phyloP scores from a whole-genome alignment of 2,329 filamentous ascomycete species.

The Colletotrichum sp. region DNA sequence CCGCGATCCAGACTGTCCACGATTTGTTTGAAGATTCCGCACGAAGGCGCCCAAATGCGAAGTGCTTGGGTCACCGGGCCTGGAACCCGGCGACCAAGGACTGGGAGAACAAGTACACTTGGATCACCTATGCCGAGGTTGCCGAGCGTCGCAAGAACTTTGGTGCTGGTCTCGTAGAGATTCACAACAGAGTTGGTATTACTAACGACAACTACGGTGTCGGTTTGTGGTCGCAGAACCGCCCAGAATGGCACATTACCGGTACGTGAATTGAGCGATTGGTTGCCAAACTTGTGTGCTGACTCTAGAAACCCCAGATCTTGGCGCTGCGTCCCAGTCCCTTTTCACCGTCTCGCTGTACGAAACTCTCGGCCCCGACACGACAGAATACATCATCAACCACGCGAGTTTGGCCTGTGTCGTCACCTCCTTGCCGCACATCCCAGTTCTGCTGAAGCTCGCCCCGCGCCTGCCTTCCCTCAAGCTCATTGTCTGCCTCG shows the following conservation, averaged over 20 bases:
- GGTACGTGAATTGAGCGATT: slow-evolving; percentile 46
- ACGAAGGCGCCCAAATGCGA: slow-evolving; percentile 66
- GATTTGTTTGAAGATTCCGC: slow-evolving; percentile 79
- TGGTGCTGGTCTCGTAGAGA: slow-evolving; percentile 82
- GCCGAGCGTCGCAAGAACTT: slow-evolving; percentile 81
- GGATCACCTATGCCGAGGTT: slow-evolving; percentile 84
- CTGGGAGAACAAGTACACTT: slow-evolving; percentile 77
- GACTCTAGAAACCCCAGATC: slow-evolving; percentile 56
- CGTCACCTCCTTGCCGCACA: slow-evolving; percentile 79
- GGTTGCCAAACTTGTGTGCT: background rate
- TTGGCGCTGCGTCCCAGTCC: slow-evolving; percentile 85
- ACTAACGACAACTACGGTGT: slow-evolving; percentile 69
- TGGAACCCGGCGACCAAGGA: slow-evolving; percentile 78
- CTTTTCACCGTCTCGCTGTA: slow-evolving; percentile 94
- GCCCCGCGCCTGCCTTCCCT: slow-evolving; percentile 76
- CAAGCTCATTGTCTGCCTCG: slow-evolving; percentile 88
- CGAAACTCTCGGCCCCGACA: slow-evolving; percentile 90
- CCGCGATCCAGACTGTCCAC: slow-evolving; percentile 73
- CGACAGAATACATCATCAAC: slow-evolving; percentile 95
- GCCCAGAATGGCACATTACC: slow-evolving; percentile 86
- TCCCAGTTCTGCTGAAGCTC: slow-evolving; percentile 82
- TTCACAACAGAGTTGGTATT: slow-evolving; percentile 77
- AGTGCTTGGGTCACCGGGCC: slow-evolving; percentile 79
- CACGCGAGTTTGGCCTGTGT: slow-evolving; percentile 80
- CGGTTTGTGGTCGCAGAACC: slow-evolving; percentile 86